These are phyloP conservation scores for Pisolithus tinctorius DNA, from an alignment of 768 basidiomycete genomes.

Conservation along the genomic window DNA sequence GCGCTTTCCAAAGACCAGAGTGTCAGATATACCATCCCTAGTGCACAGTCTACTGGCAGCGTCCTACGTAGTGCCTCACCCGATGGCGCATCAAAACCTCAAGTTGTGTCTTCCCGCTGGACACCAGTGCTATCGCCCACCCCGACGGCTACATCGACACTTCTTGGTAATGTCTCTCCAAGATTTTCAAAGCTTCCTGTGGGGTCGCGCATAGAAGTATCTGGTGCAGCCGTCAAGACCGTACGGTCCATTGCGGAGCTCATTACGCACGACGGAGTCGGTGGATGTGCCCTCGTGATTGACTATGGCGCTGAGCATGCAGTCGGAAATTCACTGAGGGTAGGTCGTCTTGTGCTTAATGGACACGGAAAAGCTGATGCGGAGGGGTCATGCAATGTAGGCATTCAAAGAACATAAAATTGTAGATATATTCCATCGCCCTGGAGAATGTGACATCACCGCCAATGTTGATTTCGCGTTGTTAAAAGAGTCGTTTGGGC, in stretches of 20 bases:
- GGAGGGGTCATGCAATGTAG: conserved; percentile 31
- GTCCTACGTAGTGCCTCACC: conserved; percentile 3
- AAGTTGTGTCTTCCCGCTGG: conserved; percentile 33
- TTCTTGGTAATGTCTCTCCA: conserved; percentile 59
- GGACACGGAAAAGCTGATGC: neutral
- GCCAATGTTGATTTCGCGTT: conserved; percentile 96
- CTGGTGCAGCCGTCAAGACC: conserved; percentile 59
- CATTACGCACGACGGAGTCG: conserved; percentile 27
- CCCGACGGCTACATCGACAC: conserved; percentile 44
- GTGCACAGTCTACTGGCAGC: conserved; percentile 8
- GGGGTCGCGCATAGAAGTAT: conserved; percentile 78
- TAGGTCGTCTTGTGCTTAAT: conserved; percentile 32
- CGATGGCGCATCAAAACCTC: conserved; percentile 1
- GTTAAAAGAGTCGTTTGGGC: conserved; percentile 67
- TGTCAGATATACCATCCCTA: conserved; percentile 19
- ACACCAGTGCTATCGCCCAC: conserved; percentile 60
- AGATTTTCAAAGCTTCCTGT: conserved; percentile 63
- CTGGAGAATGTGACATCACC: conserved; percentile 88
- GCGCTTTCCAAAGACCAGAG: conserved; percentile 38
- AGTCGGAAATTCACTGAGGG: conserved; percentile 74
- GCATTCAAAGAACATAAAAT: conserved; percentile 86
- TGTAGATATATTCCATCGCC: conserved; percentile 75
- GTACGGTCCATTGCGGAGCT: conserved; percentile 65
- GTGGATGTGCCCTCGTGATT: conserved; percentile 69
- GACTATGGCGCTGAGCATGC: conserved; percentile 81